Conservation (phyloP, 2,329 filamentous ascomycete species). For the Coniella vitis region DNA sequence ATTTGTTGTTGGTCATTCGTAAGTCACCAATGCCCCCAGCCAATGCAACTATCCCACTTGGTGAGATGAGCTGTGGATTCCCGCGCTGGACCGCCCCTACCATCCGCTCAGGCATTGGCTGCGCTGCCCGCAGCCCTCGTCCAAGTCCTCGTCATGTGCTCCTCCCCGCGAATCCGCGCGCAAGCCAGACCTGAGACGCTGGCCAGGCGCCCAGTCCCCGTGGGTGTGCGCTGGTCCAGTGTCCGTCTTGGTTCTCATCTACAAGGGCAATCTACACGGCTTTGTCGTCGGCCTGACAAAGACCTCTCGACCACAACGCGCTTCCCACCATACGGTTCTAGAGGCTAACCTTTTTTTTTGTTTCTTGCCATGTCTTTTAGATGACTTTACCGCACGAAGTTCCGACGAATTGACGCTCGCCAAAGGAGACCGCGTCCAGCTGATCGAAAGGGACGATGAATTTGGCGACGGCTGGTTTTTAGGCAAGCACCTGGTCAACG, state of each 20-base stretch:
- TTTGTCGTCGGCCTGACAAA: too few relatives aligned
- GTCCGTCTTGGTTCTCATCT: background rate
- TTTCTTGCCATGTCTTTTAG: conserved; percentile 34
- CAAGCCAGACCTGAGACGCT: background rate
- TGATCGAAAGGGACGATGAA: conserved; percentile 80
- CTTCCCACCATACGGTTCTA: background rate
- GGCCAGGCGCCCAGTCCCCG: background rate
- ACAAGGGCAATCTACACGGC: too few relatives aligned
- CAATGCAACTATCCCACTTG: conserved; percentile 11
- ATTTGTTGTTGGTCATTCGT: conserved; percentile 67
- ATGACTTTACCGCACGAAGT: conserved; percentile 88
- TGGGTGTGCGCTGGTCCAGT: background rate
- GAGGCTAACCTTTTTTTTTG: conserved; percentile 9
- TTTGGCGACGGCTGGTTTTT: conserved; percentile 86
- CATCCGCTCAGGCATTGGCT: conserved; percentile 9
- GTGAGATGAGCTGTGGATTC: conserved; percentile 17
- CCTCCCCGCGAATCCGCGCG: background rate
- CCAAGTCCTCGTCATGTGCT: background rate
- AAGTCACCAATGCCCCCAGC: conserved; percentile 31
- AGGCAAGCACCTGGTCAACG: conserved; percentile 65
- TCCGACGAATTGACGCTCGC: conserved; percentile 85
- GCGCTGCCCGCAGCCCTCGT: background rate
- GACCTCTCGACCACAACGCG: too few relatives aligned
- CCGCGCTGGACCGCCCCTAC: conserved; percentile 10
- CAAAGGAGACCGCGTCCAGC: conserved; percentile 77